Percentiles rank a stretch among this genome's conserved stretches.
phyloP scores from a whole-genome alignment of 148 eudicot genomes.

The Limonium bicolor region DNA sequence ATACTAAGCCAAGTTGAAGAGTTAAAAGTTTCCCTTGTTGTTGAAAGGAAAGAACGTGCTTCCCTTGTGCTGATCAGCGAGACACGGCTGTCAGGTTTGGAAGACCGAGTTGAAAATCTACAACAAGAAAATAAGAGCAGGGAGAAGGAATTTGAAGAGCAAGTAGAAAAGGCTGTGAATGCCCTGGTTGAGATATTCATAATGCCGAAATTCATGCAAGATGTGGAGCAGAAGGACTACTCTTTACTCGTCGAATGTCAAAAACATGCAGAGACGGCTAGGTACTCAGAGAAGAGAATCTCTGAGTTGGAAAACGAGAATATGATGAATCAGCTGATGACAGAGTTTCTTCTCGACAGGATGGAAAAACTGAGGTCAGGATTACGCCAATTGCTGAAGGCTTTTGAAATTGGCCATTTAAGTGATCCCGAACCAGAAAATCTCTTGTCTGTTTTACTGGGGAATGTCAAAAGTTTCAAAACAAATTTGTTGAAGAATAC shows the following conservation, averaged over 20 bases:
- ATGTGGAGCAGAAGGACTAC: constrained; percentile 78
- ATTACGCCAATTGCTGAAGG: constrained; percentile 43
- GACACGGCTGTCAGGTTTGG: constrained; percentile 46
- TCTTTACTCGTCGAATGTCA: constrained; percentile 54
- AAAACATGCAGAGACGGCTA: constrained; percentile 60
- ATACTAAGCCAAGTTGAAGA: constrained; percentile 41
- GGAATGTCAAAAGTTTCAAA: constrained; percentile 29
- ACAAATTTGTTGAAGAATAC: constrained; percentile 27
- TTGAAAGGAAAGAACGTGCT: constrained; percentile 53
- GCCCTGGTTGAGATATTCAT: constrained; percentile 82
- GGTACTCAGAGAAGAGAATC: constrained; percentile 57
- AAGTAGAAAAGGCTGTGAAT: constrained; percentile 63
- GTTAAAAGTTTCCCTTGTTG: constrained; percentile 34
- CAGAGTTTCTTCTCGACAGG: constrained; percentile 59
- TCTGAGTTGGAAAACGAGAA: constrained; percentile 81
- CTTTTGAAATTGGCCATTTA: constrained; percentile 30
- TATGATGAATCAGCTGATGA: constrained; percentile 81
- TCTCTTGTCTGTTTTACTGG: constrained; percentile 32
- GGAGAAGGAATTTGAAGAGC: constrained; percentile 75
- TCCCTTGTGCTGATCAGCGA: constrained; percentile 30
- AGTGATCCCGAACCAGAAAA: constrained; percentile 32
- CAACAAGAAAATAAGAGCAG: constrained; percentile 53
- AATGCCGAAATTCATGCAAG: constrained; percentile 72
- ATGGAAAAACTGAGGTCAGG: constrained; percentile 59
- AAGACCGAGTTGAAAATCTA: constrained; percentile 39